These are phyloP conservation scores for Starmerella ratchasimensis DNA, from an alignment of 805 yeast genomes.

Conservation along the genomic window DNA sequence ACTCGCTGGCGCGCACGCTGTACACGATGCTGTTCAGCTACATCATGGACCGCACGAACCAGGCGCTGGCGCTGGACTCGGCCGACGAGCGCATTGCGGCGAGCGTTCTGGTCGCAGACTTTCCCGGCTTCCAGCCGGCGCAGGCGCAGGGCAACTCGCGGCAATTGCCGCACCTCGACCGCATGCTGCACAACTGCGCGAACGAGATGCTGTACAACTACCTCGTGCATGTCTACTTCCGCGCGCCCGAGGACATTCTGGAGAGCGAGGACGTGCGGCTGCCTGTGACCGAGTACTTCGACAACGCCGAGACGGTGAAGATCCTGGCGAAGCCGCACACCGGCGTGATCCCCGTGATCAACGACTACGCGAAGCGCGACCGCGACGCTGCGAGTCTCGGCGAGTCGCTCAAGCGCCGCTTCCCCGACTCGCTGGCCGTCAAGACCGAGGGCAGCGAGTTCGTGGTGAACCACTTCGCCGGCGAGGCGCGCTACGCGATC, in stretches of 20 bases:
- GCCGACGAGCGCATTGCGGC: slow-evolving; percentile 22
- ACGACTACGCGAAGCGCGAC: slow-evolving; percentile 28
- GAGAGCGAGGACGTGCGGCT: slow-evolving; percentile 33
- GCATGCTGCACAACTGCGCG: slow-evolving; percentile 31
- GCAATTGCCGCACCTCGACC: slow-evolving; percentile 26
- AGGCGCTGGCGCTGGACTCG: slow-evolving; percentile 23
- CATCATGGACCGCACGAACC: slow-evolving; percentile 29
- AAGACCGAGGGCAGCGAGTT: slow-evolving; percentile 32
- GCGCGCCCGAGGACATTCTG: slow-evolving; percentile 28
- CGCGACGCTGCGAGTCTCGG: slow-evolving; percentile 25
- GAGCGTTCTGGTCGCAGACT: slow-evolving; percentile 29
- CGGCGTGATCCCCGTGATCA: slow-evolving; percentile 29
- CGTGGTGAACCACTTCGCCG: slow-evolving; percentile 44
- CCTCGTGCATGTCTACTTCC: slow-evolving; percentile 28
- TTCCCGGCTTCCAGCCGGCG: slow-evolving; percentile 30
- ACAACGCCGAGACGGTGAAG: slow-evolving; percentile 42
- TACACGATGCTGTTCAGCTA: slow-evolving; percentile 30
- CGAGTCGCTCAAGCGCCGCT: slow-evolving; percentile 25
- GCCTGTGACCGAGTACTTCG: slow-evolving; percentile 43
- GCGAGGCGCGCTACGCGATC: slow-evolving; percentile 41
- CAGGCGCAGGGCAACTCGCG: slow-evolving; percentile 9
- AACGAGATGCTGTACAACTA: slow-evolving; percentile 31
- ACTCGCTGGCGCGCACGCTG: slow-evolving; percentile 30
- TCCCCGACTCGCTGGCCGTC: slow-evolving; percentile 23
- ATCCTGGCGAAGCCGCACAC: slow-evolving; percentile 33